Base-by-base conservation (phyloP, 2,329 filamentous ascomycete genomes). In the Lachnellula cervina region DNA sequence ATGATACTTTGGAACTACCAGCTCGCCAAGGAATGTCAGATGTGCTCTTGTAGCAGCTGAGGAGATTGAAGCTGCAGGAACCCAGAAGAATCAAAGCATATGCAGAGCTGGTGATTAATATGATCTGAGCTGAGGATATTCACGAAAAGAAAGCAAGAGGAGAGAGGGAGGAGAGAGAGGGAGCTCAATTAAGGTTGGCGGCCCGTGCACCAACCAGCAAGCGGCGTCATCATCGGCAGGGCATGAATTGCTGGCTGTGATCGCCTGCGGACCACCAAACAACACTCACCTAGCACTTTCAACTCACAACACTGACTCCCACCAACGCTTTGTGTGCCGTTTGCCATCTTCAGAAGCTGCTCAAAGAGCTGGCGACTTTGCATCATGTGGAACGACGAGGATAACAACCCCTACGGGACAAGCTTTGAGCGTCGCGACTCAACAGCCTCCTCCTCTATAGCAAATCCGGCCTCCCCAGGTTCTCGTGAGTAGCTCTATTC, bases 351-450 rank as follows among this genome's bases (percentile, higher is more conserved):
- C 19, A 40, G 59, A 59, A 60, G 54, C 61, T 64, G 51, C 52
- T 55, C 49, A 40, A 56, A 43, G 45, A 54, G 53, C 56, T 50
- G 68, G 77, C 66, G 65, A 96, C 96, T 54, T 23, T 52, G 60
- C 71, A 80, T 66, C 64, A 97, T 97, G 93, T 97, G 93, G 93
- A 95, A 97, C 80, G 92, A 97, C 78, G 93, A 97, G 76, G 90
- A 97, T 70, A 97, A 97, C 76, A 97, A 97, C 72, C 93, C 93
- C 5, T 97, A 97, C 70, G 92, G 91, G 62, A 83, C 79, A 67
- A 93, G 90, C 73, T 97, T 96, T 76, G 89, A 94, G 72, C 88
- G 89, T 66, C 85, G 89, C 67, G 89, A 95, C 72, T 89, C 89
- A 59, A 84, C 88, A 71, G 80, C 84, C 46, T 90, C 87, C 34